phyloP scores from a whole-genome alignment of 495 filamentous ascomycete genomes.

The Aspergillus wentii region DNA sequence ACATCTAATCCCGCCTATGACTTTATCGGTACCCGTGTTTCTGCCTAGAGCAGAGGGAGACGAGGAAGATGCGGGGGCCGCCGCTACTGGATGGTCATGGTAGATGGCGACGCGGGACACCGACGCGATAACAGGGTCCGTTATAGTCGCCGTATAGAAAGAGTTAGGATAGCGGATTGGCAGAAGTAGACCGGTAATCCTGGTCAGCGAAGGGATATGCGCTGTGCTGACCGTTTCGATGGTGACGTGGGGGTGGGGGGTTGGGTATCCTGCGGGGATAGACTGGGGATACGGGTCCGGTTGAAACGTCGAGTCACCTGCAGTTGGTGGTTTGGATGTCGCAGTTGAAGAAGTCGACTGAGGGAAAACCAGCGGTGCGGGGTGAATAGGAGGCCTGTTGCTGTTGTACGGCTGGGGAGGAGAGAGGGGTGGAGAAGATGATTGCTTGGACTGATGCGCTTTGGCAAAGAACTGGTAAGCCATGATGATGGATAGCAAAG shows the following conservation, averaged over 20 bases:
- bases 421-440: constrained; percentile 21
- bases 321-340: constrained; percentile 19
- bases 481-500: constrained; percentile 16
- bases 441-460: constrained; percentile 21
- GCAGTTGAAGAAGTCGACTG: constrained; percentile 11
- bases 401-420: constrained; percentile 15
- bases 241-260: constrained; percentile 39
- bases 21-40: constrained; percentile 41
- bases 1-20: constrained; percentile 81
- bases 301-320: constrained; percentile 23
- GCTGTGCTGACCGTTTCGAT: constrained; percentile 54
- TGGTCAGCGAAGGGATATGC: constrained; percentile 69
- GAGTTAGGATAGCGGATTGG: constrained; percentile 81
- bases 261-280: constrained; percentile 23
- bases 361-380: constrained; percentile 18
- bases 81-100: constrained; percentile 42
- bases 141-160: constrained; percentile 77
- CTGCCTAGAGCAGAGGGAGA: constrained; percentile 8
- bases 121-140: constrained; percentile 58
- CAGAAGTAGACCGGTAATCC: constrained; percentile 78
- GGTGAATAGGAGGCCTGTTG: constrained; percentile 27
- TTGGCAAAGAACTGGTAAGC: constrained; percentile 41
- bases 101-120: constrained; percentile 78
- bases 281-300: constrained; percentile 27
- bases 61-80: constrained; percentile 23